Evolutionary conservation across 371 early-diverging fungal genomes (phyloP).

Genomic region (Dinochytrium kinnereticum): DNA sequence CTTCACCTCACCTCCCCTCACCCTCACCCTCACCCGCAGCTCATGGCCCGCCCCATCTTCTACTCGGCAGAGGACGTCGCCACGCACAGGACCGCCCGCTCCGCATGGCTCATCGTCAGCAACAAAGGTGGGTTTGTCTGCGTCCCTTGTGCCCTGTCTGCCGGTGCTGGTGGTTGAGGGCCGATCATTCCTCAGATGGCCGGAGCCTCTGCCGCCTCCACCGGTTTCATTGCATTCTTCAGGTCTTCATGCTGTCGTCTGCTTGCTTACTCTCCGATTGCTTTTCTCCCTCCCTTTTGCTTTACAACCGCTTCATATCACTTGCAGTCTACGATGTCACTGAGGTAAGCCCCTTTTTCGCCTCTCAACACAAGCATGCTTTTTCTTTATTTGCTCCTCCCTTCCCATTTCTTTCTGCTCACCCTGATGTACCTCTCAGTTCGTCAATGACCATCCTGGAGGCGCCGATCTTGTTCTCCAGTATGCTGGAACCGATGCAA

Average conservation of each 20-base stretch:
- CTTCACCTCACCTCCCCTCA: too few relatives aligned
- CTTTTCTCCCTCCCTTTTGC: conserved; percentile 80
- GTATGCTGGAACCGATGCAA: conserved; percentile 70
- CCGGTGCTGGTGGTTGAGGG: too few relatives aligned
- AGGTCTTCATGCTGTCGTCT: neutral
- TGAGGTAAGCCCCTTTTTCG: too few relatives aligned
- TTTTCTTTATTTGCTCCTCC: neutral
- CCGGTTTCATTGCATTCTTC: neutral
- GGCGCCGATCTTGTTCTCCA: conserved; percentile 68
- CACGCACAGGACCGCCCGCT: conserved; percentile 60
- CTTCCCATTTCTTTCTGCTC: conserved; percentile 62
- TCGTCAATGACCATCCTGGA: conserved; percentile 79
- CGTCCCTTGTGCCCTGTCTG: too few relatives aligned
- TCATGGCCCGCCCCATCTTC: too few relatives aligned
- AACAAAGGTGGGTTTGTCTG: conserved; percentile 36
- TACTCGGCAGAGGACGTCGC: conserved; percentile 62
- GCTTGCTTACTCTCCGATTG: conserved; percentile 44
- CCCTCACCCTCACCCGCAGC: too few relatives aligned
- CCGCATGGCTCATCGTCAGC: conserved; percentile 45
- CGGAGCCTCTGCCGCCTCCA: too few relatives aligned
- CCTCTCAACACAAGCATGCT: too few relatives aligned
- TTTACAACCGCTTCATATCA: too few relatives aligned
- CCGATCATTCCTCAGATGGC: too few relatives aligned
- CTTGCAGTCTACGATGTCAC: conserved; percentile 76
- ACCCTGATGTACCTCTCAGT: conserved; percentile 59